A percentile compares a stretch with the other conserved stretches of the same genome.
These are phyloP conservation scores for Amoeboaphelidium protococcarum DNA, from an alignment of 371 early-diverging fungal genomes.

Conservation along the genomic window DNA sequence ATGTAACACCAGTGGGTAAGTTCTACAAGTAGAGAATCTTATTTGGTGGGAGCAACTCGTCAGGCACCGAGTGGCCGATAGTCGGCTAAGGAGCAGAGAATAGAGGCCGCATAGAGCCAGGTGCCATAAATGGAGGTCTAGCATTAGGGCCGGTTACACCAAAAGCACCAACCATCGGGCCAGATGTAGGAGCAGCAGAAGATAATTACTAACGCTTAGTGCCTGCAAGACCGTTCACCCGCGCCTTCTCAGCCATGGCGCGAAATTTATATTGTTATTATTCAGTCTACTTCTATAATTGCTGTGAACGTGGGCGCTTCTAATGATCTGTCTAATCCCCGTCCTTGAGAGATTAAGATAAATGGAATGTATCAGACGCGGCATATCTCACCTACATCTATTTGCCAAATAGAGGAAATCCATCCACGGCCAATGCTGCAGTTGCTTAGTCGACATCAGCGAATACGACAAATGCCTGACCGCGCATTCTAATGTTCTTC, in stretches of 20 bases:
- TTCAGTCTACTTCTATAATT: not conserved
- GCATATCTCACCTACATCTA: slow-evolving; percentile 14
- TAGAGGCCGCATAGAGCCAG: too few relatives aligned
- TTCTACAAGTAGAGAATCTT: slow-evolving; percentile 4
- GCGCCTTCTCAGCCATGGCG: not conserved
- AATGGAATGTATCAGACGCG: not conserved
- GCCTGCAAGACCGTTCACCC: not conserved
- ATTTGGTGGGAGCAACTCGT: slow-evolving; percentile 1
- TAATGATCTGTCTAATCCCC: too few relatives aligned
- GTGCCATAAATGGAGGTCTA: not conserved
- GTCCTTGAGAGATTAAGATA: too few relatives aligned
- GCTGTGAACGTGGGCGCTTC: too few relatives aligned
- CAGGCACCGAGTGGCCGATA: not conserved
- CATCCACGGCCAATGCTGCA: slow-evolving; percentile 25
- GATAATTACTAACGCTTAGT: not conserved
- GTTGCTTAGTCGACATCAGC: slow-evolving; percentile 26
- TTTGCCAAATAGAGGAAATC: slow-evolving; percentile 22
- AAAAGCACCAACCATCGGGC: not conserved
- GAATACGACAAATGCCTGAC: slow-evolving; percentile 55
- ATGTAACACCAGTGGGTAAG: slow-evolving; percentile 1
- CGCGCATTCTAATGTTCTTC: slow-evolving; percentile 33
- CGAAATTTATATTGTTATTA: not conserved
- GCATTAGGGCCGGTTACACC: not conserved
- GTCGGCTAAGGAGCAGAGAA: not conserved
- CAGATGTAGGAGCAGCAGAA: not conserved